phyloP scores from a whole-genome alignment of 139 green algal genomes.

The Tetratostichococcus sp. region DNA sequence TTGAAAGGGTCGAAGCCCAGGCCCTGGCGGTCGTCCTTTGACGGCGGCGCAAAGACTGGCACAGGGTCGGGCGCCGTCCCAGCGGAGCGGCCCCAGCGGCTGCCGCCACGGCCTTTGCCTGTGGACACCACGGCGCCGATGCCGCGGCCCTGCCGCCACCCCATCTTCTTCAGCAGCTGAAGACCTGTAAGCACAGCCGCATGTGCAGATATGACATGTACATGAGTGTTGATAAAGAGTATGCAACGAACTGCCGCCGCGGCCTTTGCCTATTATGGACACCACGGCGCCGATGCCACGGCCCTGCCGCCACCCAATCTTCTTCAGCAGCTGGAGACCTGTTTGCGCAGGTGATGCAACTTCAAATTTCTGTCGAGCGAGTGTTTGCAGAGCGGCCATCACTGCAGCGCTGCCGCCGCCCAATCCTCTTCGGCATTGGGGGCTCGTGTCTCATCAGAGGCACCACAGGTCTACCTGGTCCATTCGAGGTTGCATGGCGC shows the following conservation, averaged over 20 bases:
- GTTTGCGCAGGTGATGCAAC: not conserved
- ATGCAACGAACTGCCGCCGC: slow-evolving; percentile 22
- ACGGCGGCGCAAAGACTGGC: slow-evolving; percentile 57
- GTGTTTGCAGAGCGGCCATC: too few relatives aligned
- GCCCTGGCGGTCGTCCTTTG: slow-evolving; percentile 80
- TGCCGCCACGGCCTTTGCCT: slow-evolving; percentile 11
- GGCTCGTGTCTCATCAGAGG: too few relatives aligned
- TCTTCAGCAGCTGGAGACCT: slow-evolving; percentile 29
- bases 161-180: slow-evolving; percentile 86
- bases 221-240: too few relatives aligned
- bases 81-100: slow-evolving; percentile 55
- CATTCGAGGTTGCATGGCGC: too few relatives aligned
- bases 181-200: slow-evolving; percentile 69
- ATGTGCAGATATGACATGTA: too few relatives aligned
- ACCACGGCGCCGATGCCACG: slow-evolving; percentile 54
- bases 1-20: slow-evolving; percentile 91
- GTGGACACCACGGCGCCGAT: slow-evolving; percentile 35
- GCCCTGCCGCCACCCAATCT: slow-evolving; percentile 91
- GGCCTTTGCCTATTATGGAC: not conserved
- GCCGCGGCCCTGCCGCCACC: slow-evolving; percentile 83
- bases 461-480: too few relatives aligned
- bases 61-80: slow-evolving; percentile 68
- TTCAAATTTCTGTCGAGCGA: not conserved
- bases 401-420: too few relatives aligned
- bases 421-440: too few relatives aligned